These are phyloP conservation scores for Stylosanthes scabra DNA, from an alignment of 331 rosid genomes.

Conservation along the genomic window DNA sequence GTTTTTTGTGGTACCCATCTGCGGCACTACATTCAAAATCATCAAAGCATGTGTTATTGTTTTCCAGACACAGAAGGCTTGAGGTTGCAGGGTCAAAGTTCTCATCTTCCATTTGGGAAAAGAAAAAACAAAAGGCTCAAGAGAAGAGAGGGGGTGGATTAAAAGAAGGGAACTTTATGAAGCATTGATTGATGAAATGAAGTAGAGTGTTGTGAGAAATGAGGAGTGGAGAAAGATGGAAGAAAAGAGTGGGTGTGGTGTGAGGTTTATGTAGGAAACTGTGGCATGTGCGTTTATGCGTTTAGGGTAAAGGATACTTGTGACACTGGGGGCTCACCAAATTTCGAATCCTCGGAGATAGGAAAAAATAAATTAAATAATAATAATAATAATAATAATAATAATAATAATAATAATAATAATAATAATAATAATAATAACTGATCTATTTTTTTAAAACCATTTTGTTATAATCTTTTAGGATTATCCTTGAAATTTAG, in stretches of 20 bases:
- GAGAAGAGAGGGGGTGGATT: constrained; percentile 6
- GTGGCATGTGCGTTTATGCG: constrained; percentile 31
- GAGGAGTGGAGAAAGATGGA: constrained; percentile 6
- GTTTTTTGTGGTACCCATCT: constrained; percentile 41
- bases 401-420: too few species aligned
- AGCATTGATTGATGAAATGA: constrained; percentile 19
- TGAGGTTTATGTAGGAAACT: constrained; percentile 56
- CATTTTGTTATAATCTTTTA: too few species aligned
- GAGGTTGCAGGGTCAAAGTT: constrained; percentile 48
- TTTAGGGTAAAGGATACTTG: constrained; percentile 44
- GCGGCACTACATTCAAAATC: constrained; percentile 43
- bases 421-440: too few species aligned
- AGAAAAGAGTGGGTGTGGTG: constrained; percentile 3
- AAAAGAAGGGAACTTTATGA: constrained; percentile 34
- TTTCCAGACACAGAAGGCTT: constrained; percentile 60
- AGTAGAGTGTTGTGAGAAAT: not conserved
- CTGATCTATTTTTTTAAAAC: too few species aligned
- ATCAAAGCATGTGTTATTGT: constrained; percentile 48
- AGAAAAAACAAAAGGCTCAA: constrained; percentile 33
- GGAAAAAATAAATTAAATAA: not conserved
- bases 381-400: too few species aligned
- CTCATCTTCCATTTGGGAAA: constrained; percentile 61
- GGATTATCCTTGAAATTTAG: too few species aligned
- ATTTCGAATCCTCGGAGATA: not conserved
- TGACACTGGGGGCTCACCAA: not conserved